Base-by-base conservation (phyloP, 352 stramenopile species). In the Phytophthora foliorum region DNA sequence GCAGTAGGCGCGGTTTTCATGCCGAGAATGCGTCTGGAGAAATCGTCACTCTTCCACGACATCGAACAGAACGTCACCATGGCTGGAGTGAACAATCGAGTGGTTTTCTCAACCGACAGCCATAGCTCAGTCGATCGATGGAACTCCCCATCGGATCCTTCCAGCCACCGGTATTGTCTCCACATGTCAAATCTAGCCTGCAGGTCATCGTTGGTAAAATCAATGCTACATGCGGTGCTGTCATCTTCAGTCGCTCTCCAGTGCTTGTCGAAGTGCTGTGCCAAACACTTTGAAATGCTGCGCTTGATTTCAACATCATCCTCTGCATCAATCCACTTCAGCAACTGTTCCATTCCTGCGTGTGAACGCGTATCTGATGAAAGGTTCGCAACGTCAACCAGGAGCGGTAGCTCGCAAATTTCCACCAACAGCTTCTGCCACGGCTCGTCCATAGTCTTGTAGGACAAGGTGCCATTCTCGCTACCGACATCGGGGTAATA, bases 261-360 rank as follows among this genome's bases (percentile, higher is more conserved):
- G 10, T 72, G 60, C 0, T 67, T 68, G 27, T 92, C 80, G 34
- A 92, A 39, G 22, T 78, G 61, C 7, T 67, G 57, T 19, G 80
- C 78, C 24, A 94, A 62, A 46, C 78, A 71, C 27, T 48, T 61
- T 14, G 86, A 92, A n/a, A 92, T 56, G 0, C 19, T 67, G 9
- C 70, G 64, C 29, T 85, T 90, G 3, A 74, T 16, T 4, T 38
- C 25, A 6, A 59, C 8, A 39, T 83, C 57, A 21, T 63, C 7
- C 21, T 92, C 86, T 3, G 19, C 29, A 34, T 80, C 63, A 29
- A 92, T 73, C 86, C 81, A 91, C 56, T 74, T 55, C 19, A 91
- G 61, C 10, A 88, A 24, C 13, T 78, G 46, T 8, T 69, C 44
- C 19, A 88, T 57, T 7, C 60, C 74, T 55, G 63, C 29, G n/a